Percentiles rank a stretch among this genome's conserved stretches.
phyloP scores from a whole-genome alignment of 148 eudicot genomes.

The Amaranthus hypochondriacus region DNA sequence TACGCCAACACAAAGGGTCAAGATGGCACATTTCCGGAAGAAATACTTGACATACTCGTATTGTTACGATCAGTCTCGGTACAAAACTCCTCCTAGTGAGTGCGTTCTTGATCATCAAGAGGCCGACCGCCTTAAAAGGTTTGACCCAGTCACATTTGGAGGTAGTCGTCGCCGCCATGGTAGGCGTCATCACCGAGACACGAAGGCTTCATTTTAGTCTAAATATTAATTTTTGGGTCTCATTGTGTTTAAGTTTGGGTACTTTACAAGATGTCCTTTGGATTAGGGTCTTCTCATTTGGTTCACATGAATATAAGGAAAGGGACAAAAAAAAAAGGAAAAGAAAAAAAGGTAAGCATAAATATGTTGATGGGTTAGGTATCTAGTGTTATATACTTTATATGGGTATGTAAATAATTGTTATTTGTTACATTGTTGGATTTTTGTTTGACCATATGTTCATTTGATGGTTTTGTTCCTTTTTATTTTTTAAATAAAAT shows the following conservation, averaged over 20 bases:
- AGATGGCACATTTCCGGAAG: conserved; percentile 60
- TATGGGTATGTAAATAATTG: conserved; percentile 30
- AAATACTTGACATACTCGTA: conserved; percentile 79
- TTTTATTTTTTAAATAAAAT: not conserved
- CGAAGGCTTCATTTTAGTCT: conserved; percentile 14
- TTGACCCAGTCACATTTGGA: conserved; percentile 70
- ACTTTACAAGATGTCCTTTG: not conserved
- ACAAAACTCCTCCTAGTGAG: conserved; percentile 56
- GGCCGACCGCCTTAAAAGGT: conserved; percentile 53
- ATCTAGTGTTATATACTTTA: conserved; percentile 11
- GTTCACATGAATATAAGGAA: conserved; percentile 24
- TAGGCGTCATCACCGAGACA: conserved; percentile 41
- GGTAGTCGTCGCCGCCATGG: conserved; percentile 43
- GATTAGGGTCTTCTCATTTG: conserved; percentile 4
- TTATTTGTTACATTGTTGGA: conserved; percentile 23
- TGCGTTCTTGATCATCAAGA: conserved; percentile 55
- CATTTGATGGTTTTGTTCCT: conserved; percentile 17
- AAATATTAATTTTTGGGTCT: conserved; percentile 2
- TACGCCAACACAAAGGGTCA: conserved; percentile 38
- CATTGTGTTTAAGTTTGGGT: conserved; percentile 10
- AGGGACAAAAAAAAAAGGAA: conserved; percentile 15
- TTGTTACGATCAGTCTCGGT: conserved; percentile 67
- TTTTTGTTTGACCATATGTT: conserved; percentile 24
- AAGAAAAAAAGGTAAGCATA: not conserved
- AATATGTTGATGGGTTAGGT: conserved; percentile 31